Evolutionary conservation across 139 green algal species (phyloP).

Genomic region (Pseudopediastrum boryanum): DNA sequence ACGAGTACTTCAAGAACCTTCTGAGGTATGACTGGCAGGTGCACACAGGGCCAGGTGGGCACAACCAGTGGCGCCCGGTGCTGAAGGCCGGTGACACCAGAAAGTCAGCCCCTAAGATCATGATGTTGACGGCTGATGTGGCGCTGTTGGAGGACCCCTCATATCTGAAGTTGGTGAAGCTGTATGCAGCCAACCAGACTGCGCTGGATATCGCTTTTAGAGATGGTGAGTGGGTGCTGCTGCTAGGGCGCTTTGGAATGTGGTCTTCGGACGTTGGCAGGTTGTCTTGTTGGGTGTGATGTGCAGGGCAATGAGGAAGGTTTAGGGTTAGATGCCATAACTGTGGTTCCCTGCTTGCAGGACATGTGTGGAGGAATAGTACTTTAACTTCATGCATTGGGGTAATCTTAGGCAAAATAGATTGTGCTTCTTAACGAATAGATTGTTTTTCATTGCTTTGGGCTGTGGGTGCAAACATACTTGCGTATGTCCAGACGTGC

Average conservation of each 20-base stretch:
- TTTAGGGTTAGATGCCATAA: background rate
- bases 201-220: background rate
- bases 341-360: too few species aligned
- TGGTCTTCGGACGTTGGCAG: too few species aligned
- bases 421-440: too few species aligned
- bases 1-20: slow-evolving; percentile 56
- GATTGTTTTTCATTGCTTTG: too few species aligned
- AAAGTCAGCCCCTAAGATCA: slow-evolving; percentile 24
- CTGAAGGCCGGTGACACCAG: background rate
- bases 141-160: slow-evolving; percentile 39
- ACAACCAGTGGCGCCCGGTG: slow-evolving; percentile 10
- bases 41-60: background rate
- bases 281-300: background rate
- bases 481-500: too few species aligned
- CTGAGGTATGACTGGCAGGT: slow-evolving; percentile 42
- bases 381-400: too few species aligned
- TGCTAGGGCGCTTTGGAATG: too few species aligned
- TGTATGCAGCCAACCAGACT: background rate
- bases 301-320: background rate
- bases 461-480: too few species aligned
- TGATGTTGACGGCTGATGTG: slow-evolving; percentile 54
- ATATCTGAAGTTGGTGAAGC: slow-evolving; percentile 35
- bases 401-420: background rate
- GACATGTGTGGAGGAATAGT: too few species aligned
- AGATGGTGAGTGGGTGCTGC: background rate